These are phyloP conservation scores for Scheffersomyces quercinus DNA, from an alignment of 1,139 yeast genomes.

Conservation along the genomic window DNA sequence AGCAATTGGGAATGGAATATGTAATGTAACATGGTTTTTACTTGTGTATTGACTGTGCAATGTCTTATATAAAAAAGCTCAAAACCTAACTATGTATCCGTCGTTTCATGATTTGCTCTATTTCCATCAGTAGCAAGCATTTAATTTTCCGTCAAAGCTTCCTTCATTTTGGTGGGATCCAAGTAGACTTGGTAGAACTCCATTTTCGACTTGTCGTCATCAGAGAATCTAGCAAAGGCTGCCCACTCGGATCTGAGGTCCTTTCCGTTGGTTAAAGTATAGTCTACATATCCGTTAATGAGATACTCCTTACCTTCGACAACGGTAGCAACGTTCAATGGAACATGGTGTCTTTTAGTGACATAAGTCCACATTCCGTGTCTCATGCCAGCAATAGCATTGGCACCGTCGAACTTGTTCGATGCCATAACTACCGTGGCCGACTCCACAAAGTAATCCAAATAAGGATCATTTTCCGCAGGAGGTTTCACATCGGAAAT, in stretches of 20 bases:
- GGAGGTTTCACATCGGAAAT: slow-evolving; percentile 23
- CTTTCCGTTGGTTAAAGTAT: slow-evolving; percentile 18
- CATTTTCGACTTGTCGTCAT: slow-evolving; percentile 11
- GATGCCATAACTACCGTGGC: slow-evolving; percentile 20
- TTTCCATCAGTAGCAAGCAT: no score
- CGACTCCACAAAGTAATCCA: slow-evolving; percentile 13
- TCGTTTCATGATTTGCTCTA: no score
- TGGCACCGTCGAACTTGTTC: slow-evolving; percentile 9
- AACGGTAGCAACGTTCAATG: slow-evolving; percentile 17
- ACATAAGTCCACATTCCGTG: slow-evolving; percentile 24
- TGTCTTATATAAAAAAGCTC: no score
- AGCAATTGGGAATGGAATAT: no score
- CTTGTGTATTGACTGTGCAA: no score
- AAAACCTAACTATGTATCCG: no score
- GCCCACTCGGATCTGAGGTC: slow-evolving; percentile 20
- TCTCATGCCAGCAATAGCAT: slow-evolving; percentile 16
- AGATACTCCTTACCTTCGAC: slow-evolving; percentile 11
- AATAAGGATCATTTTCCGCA: slow-evolving; percentile 16
- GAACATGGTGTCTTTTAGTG: slow-evolving; percentile 21
- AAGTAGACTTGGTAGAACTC: slow-evolving; percentile 22
- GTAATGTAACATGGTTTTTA: no score
- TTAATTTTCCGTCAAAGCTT: slow-evolving; percentile 7
- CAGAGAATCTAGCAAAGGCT: slow-evolving; percentile 15
- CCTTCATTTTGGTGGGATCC: slow-evolving; percentile 17
- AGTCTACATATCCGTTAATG: slow-evolving; percentile 22